Evolutionary conservation across 1,284 basidiomycete species (phyloP).

Genomic region (Marasmius fiardii): DNA sequence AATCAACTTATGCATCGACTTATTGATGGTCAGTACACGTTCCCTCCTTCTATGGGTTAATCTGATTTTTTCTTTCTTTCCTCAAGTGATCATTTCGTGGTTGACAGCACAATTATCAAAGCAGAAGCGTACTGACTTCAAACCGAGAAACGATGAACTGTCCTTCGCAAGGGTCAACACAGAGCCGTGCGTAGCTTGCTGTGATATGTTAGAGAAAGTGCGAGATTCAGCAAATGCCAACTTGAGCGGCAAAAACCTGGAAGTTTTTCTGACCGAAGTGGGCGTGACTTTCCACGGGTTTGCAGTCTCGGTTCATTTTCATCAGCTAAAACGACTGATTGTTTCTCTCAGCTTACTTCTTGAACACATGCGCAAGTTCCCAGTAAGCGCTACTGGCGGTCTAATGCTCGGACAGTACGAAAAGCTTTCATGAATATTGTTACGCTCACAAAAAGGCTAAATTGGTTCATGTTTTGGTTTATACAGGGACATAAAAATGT

Average conservation of each 20-base stretch:
- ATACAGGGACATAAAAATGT: conserved; percentile 88
- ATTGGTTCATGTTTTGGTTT: neutral
- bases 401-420: conserved; percentile 95
- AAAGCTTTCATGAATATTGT: conserved; percentile 15
- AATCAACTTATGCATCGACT: conserved; percentile 84
- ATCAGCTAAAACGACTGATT: conserved; percentile 1
- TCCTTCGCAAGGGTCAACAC: conserved; percentile 95
- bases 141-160: conserved; percentile 92
- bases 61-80: too few relatives aligned
- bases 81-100: conserved; percentile 65
- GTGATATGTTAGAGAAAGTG: conserved; percentile 82
- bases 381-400: conserved; percentile 94
- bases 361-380: conserved; percentile 95
- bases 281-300: conserved; percentile 93
- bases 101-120: conserved; percentile 75
- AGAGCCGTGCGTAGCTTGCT: conserved; percentile 89
- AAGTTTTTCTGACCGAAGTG: conserved; percentile 90
- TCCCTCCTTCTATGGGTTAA: neutral
- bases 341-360: conserved; percentile 67
- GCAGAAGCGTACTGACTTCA: conserved; percentile 97
- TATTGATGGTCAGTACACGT: conserved; percentile 67
- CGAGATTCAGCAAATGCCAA: conserved; percentile 71
- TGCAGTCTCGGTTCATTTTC: conserved; percentile 16
- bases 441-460: neutral
- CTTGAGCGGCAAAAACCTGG: conserved; percentile 89